Conservation (phyloP, 208 protist species). For the Sergeia podlipaevii region DNA sequence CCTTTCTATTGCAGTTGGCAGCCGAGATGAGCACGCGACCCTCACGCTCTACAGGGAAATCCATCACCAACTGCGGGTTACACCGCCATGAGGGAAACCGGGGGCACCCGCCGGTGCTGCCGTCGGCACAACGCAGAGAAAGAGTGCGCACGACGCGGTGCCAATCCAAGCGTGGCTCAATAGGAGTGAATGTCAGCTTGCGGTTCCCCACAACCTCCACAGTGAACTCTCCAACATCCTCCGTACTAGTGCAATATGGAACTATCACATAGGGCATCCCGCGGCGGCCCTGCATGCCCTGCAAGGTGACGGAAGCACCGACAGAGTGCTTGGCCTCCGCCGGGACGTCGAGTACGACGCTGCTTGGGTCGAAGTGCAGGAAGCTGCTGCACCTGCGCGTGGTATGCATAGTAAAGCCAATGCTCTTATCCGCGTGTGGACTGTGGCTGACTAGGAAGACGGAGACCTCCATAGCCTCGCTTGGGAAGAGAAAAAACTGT, state of each 20-base stretch:
- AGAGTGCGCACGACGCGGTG: conserved; percentile 26
- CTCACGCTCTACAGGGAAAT: conserved; percentile 66
- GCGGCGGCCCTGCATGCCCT: conserved; percentile 61
- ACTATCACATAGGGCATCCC: conserved; percentile 89
- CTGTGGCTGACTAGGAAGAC: conserved; percentile 29
- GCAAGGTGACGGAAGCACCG: conserved; percentile 36
- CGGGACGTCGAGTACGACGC: conserved; percentile 37
- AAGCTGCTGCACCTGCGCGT: conserved; percentile 54
- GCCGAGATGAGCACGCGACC: conserved; percentile 51
- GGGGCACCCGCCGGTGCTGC: conserved; percentile 68
- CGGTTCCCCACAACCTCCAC: conserved; percentile 62
- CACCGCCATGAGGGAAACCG: conserved; percentile 81
- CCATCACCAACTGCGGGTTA: conserved; percentile 77
- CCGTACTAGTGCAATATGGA: conserved; percentile 37
- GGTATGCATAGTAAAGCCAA: conserved; percentile 80
- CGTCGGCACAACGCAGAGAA: conserved; percentile 30
- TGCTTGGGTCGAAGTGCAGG: conserved; percentile 53
- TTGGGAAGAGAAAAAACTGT: conserved; percentile 79
- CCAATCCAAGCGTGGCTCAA: conserved; percentile 77
- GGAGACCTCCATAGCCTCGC: conserved; percentile 58
- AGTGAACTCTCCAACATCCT: conserved; percentile 25
- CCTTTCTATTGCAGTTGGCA: conserved; percentile 32
- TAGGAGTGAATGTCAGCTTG: conserved; percentile 39
- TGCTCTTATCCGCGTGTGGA: not conserved
- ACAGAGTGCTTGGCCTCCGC: conserved; percentile 19